Conservation (phyloP, 176 grass and related monocot species). For the Phoenix dactylifera region DNA sequence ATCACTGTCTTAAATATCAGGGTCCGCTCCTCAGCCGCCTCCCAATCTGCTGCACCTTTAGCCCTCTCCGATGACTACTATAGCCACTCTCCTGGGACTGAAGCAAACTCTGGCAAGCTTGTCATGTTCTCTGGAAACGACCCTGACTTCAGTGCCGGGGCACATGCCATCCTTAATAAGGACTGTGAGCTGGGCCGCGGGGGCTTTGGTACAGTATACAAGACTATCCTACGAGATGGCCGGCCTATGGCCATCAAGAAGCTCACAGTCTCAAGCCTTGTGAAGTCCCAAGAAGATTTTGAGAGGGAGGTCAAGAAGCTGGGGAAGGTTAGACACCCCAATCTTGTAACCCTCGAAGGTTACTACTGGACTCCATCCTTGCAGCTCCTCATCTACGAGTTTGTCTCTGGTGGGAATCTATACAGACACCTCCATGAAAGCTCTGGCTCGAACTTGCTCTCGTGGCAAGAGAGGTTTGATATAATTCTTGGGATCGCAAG, state of each 20-base stretch:
- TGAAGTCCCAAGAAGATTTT: slow-evolving; percentile 87
- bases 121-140: slow-evolving; percentile 82
- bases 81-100: slow-evolving; percentile 66
- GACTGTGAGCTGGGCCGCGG: slow-evolving; percentile 94
- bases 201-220: slow-evolving; percentile 91
- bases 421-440: slow-evolving; percentile 71
- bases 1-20: slow-evolving; percentile 69
- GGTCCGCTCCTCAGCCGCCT: slow-evolving; percentile 24
- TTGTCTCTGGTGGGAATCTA: slow-evolving; percentile 66
- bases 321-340: slow-evolving; percentile 67
- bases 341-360: slow-evolving; percentile 67
- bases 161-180: slow-evolving; percentile 84
- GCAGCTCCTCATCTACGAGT: slow-evolving; percentile 93
- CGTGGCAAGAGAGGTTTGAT: slow-evolving; percentile 91
- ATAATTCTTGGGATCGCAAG: slow-evolving; percentile 75
- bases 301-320: slow-evolving; percentile 70
- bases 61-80: slow-evolving; percentile 75
- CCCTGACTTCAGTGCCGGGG: slow-evolving; percentile 60
- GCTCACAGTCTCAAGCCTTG: slow-evolving; percentile 84
- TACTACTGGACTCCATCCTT: slow-evolving; percentile 95
- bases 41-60: slow-evolving; percentile 30
- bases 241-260: slow-evolving; percentile 92
- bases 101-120: slow-evolving; percentile 79
- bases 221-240: slow-evolving; percentile 66
- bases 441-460: slow-evolving; percentile 32